Conservation (phyloP, 345 rosid species). For the Syzygium aromaticum region DNA sequence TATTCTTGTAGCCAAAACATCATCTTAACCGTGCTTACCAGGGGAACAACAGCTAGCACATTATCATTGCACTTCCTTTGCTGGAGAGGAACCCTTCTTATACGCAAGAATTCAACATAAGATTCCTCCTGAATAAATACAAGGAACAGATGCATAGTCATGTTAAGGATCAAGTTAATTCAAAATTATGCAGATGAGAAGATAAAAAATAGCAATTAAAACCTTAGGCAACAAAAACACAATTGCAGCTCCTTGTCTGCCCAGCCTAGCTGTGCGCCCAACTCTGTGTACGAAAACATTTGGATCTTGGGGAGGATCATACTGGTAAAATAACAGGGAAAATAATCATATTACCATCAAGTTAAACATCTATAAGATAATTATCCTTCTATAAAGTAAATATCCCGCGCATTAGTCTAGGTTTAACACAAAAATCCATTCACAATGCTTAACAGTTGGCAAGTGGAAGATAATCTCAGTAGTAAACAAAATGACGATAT, state of each 20-base stretch:
- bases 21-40: slow-evolving; percentile 21
- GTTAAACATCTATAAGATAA: neutral
- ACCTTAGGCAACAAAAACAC: slow-evolving; percentile 80
- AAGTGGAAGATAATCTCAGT: neutral
- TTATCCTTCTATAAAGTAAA: neutral
- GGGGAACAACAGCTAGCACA: slow-evolving; percentile 58
- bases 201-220: neutral
- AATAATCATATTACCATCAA: neutral
- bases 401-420: neutral
- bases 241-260: slow-evolving; percentile 69
- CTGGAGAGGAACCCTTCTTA: slow-evolving; percentile 67
- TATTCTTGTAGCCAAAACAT: neutral
- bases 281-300: slow-evolving; percentile 86
- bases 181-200: neutral
- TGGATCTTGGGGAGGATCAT: slow-evolving; percentile 94
- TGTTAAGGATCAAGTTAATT: neutral
- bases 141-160: neutral
- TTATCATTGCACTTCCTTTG: slow-evolving; percentile 43
- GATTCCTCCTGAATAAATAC: slow-evolving; percentile 63
- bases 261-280: slow-evolving; percentile 89
- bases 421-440: neutral
- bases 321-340: slow-evolving; percentile 35
- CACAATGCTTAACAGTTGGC: neutral
- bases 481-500: neutral
- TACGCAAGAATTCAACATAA: slow-evolving; percentile 69